A percentile compares a stretch with the other conserved stretches of the same genome.
These are phyloP conservation scores for Rhizodiscina lignyota DNA, from an alignment of 495 filamentous ascomycete species.

Conservation along the genomic window DNA sequence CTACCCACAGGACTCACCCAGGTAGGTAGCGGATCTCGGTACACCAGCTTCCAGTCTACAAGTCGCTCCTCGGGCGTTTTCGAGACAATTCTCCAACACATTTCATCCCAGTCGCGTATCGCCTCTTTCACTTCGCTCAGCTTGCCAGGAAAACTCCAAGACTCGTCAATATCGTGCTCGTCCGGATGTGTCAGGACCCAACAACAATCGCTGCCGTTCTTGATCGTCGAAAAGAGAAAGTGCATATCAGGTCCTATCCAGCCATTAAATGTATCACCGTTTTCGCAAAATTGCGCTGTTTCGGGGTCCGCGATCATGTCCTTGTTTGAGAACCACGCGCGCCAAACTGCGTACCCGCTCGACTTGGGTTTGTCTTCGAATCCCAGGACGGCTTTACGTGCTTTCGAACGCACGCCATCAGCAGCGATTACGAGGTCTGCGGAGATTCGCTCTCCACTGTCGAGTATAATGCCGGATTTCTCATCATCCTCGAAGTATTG, in stretches of 20 bases:
- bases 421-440: constrained; percentile 41
- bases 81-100: constrained; percentile 39
- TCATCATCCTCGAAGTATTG: constrained; percentile 40
- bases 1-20: constrained; percentile 43
- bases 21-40: constrained; percentile 47
- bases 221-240: constrained; percentile 44
- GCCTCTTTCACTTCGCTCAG: constrained; percentile 44
- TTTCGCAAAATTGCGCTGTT: constrained; percentile 38
- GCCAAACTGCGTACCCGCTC: constrained; percentile 40
- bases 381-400: constrained; percentile 38
- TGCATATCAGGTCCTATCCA: constrained; percentile 46
- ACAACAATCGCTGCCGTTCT: constrained; percentile 46
- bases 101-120: constrained; percentile 48
- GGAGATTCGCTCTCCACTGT: constrained; percentile 30
- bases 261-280: too few relatives aligned
- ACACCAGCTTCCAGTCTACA: constrained; percentile 59
- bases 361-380: constrained; percentile 42
- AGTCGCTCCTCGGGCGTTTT: constrained; percentile 38
- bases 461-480: constrained; percentile 35
- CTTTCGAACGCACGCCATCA: constrained; percentile 43
- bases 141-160: constrained; percentile 45
- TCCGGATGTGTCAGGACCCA: constrained; percentile 57
- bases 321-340: constrained; percentile 43
- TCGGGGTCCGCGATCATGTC: constrained; percentile 46
- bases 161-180: constrained; percentile 43